Conservation (phyloP, 2,329 filamentous ascomycete genomes). For the Phialophora tarda region DNA sequence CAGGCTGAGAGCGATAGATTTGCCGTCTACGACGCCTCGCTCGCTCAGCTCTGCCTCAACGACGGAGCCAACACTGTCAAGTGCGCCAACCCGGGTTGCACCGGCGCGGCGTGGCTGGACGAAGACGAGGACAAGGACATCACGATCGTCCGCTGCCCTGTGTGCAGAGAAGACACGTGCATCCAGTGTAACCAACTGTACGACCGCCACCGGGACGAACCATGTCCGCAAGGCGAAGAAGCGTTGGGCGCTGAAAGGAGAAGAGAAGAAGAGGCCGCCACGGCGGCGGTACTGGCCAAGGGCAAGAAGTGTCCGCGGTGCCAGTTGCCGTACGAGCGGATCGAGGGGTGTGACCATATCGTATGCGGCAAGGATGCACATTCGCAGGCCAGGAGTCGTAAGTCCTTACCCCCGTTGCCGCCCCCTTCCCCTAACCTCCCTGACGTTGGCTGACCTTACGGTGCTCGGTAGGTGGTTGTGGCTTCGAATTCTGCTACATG, state of each 20-base stretch:
- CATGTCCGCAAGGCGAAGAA: slow-evolving; percentile 23
- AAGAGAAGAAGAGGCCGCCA: slow-evolving; percentile 19
- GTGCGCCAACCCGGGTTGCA: slow-evolving; percentile 13
- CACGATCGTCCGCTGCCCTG: slow-evolving; percentile 13
- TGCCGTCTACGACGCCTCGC: slow-evolving; percentile 18
- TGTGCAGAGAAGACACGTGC: slow-evolving; percentile 14
- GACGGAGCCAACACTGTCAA: slow-evolving; percentile 22
- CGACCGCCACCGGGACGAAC: slow-evolving; percentile 18
- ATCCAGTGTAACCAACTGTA: slow-evolving; percentile 27
- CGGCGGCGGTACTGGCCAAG: slow-evolving; percentile 16
- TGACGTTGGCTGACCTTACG: background rate
- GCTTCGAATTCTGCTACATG: slow-evolving; percentile 24
- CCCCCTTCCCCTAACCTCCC: background rate
- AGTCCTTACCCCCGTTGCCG: background rate
- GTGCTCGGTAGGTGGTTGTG: slow-evolving; percentile 16
- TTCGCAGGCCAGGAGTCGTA: slow-evolving; percentile 12
- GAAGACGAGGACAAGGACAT: slow-evolving; percentile 19
- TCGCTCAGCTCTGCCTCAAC: slow-evolving; percentile 15
- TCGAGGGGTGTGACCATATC: slow-evolving; percentile 24
- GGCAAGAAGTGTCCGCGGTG: slow-evolving; percentile 24
- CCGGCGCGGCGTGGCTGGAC: slow-evolving; percentile 18
- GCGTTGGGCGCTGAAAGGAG: slow-evolving; percentile 6
- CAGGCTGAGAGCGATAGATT: slow-evolving; percentile 6
- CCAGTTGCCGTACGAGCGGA: slow-evolving; percentile 17
- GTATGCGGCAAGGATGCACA: slow-evolving; percentile 22